Base-by-base conservation (phyloP, 768 basidiomycete species). In the Lactarius akahatsu region DNA sequence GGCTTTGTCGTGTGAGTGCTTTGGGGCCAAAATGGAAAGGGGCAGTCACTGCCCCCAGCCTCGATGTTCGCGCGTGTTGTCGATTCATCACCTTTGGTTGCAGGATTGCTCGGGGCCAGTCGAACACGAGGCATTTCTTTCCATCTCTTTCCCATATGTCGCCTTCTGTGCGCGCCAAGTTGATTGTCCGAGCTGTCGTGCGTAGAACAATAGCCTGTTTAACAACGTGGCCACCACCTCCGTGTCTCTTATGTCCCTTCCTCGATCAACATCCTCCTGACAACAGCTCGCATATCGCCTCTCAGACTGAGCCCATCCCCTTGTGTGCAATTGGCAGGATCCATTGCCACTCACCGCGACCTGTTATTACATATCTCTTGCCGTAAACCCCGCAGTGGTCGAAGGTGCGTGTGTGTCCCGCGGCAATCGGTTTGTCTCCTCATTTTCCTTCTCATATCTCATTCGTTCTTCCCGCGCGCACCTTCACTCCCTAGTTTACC, bases 1-100 rank as follows among this genome's bases (percentile, higher is more conserved):
- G 47, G 13, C 32, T 38, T 43, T 61, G 30, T 62, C 65, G 57
- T 66, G 65, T 66, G 66, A 63, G 60, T 28, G 26, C 47, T 32
- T 26, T 43, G 38, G 23, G 8, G 57, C 57, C 40, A 34, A 67
- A 59, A 60, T 63, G 62, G 66, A 63, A 67, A 67, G 61, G 54
- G 59, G 30, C 36, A 41, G 56, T 63, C 71, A 59, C 61, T 72
- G 69, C 43, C 59, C 73, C 65, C 63, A 52, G 73, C 75, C 73
- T 72, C 69, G 73, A 71, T 69, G 70, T 64, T 63, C 65, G 67
- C 69, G 75, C 75, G 68, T 76, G 75, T 62, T 58, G 66, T 63
- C 56, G 67, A 67, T 65, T 70, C 54, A 43, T 69, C 43, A 43
- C 61, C 60, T 69, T 57, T 56, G 36, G 57, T 61, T 59, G 23